Percentiles rank a stretch among this genome's conserved stretches.
phyloP scores from a whole-genome alignment of 1,139 yeast species.

The Taphrina confusa region DNA sequence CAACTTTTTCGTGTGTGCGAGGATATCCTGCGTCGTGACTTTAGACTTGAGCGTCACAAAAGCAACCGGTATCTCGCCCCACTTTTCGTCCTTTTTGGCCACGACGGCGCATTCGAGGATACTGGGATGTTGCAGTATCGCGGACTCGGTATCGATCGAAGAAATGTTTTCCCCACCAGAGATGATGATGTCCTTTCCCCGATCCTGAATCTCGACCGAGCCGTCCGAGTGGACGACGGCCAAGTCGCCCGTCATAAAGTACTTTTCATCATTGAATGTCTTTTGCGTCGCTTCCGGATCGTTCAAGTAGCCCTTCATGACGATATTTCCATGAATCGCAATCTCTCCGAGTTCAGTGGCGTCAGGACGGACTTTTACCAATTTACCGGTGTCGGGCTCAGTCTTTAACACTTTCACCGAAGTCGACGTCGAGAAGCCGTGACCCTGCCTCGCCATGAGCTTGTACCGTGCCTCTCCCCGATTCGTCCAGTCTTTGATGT shows the following conservation, averaged over 20 bases:
- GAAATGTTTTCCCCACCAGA: slow-evolving; percentile 81
- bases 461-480: slow-evolving; percentile 14
- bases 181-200: slow-evolving; percentile 78
- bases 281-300: slow-evolving; percentile 58
- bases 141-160: slow-evolving; percentile 71
- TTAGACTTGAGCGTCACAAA: slow-evolving; percentile 39
- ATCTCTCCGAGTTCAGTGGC: slow-evolving; percentile 49
- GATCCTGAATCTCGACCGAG: slow-evolving; percentile 63
- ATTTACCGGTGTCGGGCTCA: slow-evolving; percentile 50
- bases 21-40: slow-evolving; percentile 17
- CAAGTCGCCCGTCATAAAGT: slow-evolving; percentile 68
- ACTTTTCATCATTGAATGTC: slow-evolving; percentile 71
- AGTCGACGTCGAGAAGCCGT: slow-evolving; percentile 47
- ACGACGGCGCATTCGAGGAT: slow-evolving; percentile 49
- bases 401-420: slow-evolving; percentile 52
- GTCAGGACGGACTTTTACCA: slow-evolving; percentile 54
- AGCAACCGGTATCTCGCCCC: slow-evolving; percentile 49
- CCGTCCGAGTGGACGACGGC: slow-evolving; percentile 62
- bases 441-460: slow-evolving; percentile 48
- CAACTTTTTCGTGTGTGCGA: slow-evolving; percentile 29
- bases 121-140: slow-evolving; percentile 53
- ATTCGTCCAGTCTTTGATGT: slow-evolving; percentile 45
- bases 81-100: slow-evolving; percentile 47
- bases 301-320: slow-evolving; percentile 59
- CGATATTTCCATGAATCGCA: slow-evolving; percentile 48